Percentiles rank a stretch among this genome's conserved stretches.
These are phyloP conservation scores for Simplicillium aogashimaense DNA, from an alignment of 2,329 filamentous ascomycete genomes.

Conservation along the genomic window DNA sequence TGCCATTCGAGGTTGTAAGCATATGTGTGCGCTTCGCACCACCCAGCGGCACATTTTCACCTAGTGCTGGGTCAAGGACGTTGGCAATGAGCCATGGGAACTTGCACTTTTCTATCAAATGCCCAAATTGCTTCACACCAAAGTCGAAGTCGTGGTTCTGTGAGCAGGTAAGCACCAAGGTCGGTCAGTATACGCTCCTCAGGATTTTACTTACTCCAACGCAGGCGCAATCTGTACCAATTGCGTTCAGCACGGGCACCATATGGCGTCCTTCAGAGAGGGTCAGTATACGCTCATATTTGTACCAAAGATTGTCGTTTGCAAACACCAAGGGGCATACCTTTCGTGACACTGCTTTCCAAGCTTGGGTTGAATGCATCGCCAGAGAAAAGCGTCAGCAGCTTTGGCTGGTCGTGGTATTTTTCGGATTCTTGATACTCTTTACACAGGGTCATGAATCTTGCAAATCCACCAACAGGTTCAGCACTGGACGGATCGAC, in stretches of 20 bases:
- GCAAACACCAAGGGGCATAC: slow-evolving; percentile 26
- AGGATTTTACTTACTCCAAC: slow-evolving; percentile 53
- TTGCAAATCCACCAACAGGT: slow-evolving; percentile 69
- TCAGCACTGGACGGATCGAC: slow-evolving; percentile 67
- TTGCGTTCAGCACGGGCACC: slow-evolving; percentile 72
- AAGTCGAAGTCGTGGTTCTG: slow-evolving; percentile 92
- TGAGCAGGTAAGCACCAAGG: slow-evolving; percentile 2
- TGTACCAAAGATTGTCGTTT: neutral
- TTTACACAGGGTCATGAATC: slow-evolving; percentile 71
- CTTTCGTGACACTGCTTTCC: slow-evolving; percentile 84
- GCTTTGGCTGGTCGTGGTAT: slow-evolving; percentile 52
- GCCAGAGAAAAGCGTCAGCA: slow-evolving; percentile 78
- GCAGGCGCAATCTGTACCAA: slow-evolving; percentile 72
- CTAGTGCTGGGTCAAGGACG: slow-evolving; percentile 73
- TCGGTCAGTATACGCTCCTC: slow-evolving; percentile 1
- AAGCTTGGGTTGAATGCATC: slow-evolving; percentile 89
- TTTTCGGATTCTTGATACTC: slow-evolving; percentile 57
- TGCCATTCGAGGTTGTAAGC: slow-evolving; percentile 69
- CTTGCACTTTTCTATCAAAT: slow-evolving; percentile 62
- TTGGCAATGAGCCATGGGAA: slow-evolving; percentile 91
- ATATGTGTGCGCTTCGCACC: slow-evolving; percentile 68
- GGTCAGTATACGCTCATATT: neutral
- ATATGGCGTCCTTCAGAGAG: slow-evolving; percentile 58
- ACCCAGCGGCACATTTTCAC: slow-evolving; percentile 63
- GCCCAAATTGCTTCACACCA: slow-evolving; percentile 69